phyloP scores from a whole-genome alignment of 208 protist genomes.

The Leishmania gerbilli region DNA sequence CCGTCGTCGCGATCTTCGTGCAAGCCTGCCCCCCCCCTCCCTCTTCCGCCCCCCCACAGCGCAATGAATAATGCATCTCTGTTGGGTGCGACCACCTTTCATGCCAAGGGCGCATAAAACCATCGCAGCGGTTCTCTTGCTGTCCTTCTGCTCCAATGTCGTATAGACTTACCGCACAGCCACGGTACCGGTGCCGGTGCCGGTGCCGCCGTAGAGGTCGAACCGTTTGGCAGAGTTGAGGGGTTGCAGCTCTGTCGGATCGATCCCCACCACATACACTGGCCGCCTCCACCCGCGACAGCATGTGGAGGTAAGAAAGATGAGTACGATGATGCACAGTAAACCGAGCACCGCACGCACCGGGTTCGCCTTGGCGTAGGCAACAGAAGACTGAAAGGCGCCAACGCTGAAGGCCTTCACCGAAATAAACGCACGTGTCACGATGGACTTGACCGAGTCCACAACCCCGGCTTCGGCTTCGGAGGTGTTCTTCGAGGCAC shows the following conservation, averaged over 20 bases:
- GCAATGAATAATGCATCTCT: neutral
- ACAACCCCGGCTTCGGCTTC: neutral
- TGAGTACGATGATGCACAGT: conserved; percentile 10
- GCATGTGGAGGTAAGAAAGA: conserved; percentile 30
- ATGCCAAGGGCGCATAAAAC: too few species aligned
- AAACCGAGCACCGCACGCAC: neutral
- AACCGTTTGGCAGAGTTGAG: conserved; percentile 21
- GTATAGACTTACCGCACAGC: conserved; percentile 10
- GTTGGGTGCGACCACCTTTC: neutral
- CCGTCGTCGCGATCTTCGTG: neutral
- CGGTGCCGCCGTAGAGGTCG: conserved; percentile 37
- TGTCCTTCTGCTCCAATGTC: neutral
- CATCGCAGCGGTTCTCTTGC: neutral
- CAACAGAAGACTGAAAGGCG: neutral
- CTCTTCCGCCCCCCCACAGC: neutral
- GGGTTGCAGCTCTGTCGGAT: conserved; percentile 47
- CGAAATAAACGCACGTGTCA: neutral
- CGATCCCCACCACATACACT: conserved; percentile 45
- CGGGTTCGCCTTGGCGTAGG: conserved; percentile 20
- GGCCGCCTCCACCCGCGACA: conserved; percentile 34
- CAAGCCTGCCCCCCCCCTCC: neutral
- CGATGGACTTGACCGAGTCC: neutral
- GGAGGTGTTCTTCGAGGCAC: neutral
- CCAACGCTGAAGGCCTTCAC: neutral
- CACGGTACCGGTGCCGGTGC: conserved; percentile 4